Evolutionary conservation across 805 yeast genomes (phyloP), one percentile per base, ranked within the genome.

Genomic region (Lipomyces spencermartinsiae): DNA sequence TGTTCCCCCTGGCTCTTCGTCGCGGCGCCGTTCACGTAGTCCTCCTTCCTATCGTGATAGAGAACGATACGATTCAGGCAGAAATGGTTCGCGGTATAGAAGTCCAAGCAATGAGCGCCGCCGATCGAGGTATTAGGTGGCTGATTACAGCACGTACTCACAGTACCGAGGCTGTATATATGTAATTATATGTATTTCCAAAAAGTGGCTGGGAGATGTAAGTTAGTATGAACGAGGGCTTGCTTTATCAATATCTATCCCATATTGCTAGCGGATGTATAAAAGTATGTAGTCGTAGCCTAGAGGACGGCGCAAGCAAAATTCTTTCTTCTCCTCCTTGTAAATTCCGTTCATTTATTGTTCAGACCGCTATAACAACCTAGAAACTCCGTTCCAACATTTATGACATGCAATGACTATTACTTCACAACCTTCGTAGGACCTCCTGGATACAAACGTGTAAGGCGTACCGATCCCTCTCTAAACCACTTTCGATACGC

Each of bases 11-110:
- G 46, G 61, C 14, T 46, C 63, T 34, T 19, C 33, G 2, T 57
- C 58, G 12, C 46, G 63, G 6, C 35, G 68, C 16, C 60, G 71
- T 34, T 67, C 71, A 33, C 65, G 66, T 14, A 65, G 70, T 49
- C 70, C 70, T 12, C 65, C 60, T 19, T 58, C 64, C 7, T 39
- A 57, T 12, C 59, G 46, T 16, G 61, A 43, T 9, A 43, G 49
- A 43, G 49, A 43, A 16, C 16, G 49, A 43, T 43, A n/a, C 37
- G 54, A 58, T 22, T n/a, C 25, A 59, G 39, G 46, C 53, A 31
- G 59, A 25, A 35, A 33, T n/a, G 43, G 59, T 19, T 57, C 43
- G 22, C 39, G 59, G 49, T 43, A 43, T 43, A 43, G 49, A n/a
- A 43, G 29, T 25, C 54, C 22, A 6, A 29, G 34, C 59, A 39